A percentile compares a stretch with the other conserved stretches of the same genome.
phyloP scores from a whole-genome alignment of 306 rosid species.

The Lathyrus oleraceus region DNA sequence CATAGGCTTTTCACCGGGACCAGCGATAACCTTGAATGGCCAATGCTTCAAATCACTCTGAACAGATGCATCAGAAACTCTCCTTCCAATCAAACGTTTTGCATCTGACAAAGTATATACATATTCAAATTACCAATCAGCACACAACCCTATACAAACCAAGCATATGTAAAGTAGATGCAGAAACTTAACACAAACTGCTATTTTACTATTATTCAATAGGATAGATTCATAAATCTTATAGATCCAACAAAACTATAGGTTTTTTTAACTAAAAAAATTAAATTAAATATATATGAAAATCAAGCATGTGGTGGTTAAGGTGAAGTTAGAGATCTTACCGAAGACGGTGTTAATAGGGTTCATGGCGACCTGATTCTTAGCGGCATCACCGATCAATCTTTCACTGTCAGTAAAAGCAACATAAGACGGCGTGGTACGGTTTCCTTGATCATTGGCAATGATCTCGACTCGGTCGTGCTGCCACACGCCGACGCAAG shows the following conservation, averaged over 20 bases:
- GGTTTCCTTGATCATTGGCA: slow-evolving; percentile 83
- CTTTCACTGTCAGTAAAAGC: slow-evolving; percentile 41
- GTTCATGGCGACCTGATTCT: slow-evolving; percentile 91
- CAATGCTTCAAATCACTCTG: slow-evolving; percentile 70
- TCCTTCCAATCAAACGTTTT: slow-evolving; percentile 79
- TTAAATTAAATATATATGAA: neutral
- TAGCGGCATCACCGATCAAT: slow-evolving; percentile 2
- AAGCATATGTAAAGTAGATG: too few relatives aligned
- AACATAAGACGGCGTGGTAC: slow-evolving; percentile 76
- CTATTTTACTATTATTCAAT: too few relatives aligned
- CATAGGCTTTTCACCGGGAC: too few relatives aligned
- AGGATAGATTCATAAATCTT: too few relatives aligned
- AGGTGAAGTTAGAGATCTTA: slow-evolving; percentile 12
- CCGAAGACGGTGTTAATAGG: slow-evolving; percentile 78
- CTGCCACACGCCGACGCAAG: slow-evolving; percentile 85
- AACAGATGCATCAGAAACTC: slow-evolving; percentile 55
- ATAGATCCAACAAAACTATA: too few relatives aligned
- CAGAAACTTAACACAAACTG: too few relatives aligned
- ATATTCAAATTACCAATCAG: too few relatives aligned
- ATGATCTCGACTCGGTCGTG: slow-evolving; percentile 78
- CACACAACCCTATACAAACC: neutral
- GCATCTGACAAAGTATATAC: slow-evolving; percentile 51
- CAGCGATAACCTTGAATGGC: slow-evolving; percentile 61
- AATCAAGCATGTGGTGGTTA: too few relatives aligned
- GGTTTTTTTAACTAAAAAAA: neutral